A percentile compares a stretch with the other conserved stretches of the same genome.
These are phyloP conservation scores for Hypericum perforatum DNA, from an alignment of 345 rosid genomes.

Conservation along the genomic window DNA sequence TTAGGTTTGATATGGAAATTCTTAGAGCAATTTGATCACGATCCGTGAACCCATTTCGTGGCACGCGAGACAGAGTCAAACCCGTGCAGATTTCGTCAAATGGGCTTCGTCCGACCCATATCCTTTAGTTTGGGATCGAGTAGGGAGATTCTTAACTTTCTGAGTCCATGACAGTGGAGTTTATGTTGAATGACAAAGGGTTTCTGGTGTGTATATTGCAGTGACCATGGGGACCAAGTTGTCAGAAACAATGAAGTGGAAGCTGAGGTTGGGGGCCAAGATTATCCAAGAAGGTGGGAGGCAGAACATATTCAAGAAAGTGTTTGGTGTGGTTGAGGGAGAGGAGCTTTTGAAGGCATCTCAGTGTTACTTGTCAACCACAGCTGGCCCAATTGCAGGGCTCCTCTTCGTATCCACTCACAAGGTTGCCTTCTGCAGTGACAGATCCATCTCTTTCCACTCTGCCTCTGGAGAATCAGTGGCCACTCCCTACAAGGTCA, in stretches of 20 bases:
- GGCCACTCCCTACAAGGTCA: conserved; percentile 26
- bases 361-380: conserved; percentile 35
- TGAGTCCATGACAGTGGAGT: too few species aligned
- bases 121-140: too few species aligned
- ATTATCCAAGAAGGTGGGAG: conserved; percentile 36
- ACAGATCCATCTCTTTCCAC: conserved; percentile 18
- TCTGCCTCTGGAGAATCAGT: conserved; percentile 14
- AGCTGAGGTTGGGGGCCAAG: conserved; percentile 31
- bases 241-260: conserved; percentile 33
- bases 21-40: too few species aligned
- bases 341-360: conserved; percentile 41
- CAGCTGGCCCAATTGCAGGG: conserved; percentile 39
- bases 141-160: too few species aligned
- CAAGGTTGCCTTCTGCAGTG: conserved; percentile 31
- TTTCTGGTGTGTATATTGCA: conserved; percentile 4
- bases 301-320: conserved; percentile 29
- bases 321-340: conserved; percentile 23
- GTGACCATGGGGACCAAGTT: conserved; percentile 25
- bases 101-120: too few species aligned
- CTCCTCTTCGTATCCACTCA: conserved; percentile 33
- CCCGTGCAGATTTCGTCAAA: too few species aligned
- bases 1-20: too few species aligned
- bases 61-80: too few species aligned
- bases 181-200: too few species aligned
- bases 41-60: too few species aligned